phyloP scores from a whole-genome alignment of 257 asterid genomes.

The Asclepias syriaca region DNA sequence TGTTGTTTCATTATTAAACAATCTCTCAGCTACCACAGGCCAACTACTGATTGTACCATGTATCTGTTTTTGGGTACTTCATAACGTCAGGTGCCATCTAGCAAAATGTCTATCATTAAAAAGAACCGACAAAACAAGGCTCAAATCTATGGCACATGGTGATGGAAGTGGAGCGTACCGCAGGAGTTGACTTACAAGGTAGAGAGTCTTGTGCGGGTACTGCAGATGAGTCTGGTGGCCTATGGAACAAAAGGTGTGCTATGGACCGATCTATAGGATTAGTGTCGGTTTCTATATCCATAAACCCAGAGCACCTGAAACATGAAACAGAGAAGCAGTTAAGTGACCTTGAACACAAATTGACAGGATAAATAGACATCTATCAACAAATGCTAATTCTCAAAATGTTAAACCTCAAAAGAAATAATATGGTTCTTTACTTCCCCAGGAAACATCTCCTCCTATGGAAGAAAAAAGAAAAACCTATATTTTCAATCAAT shows the following conservation, averaged over 20 bases:
- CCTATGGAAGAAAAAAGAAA: not conserved
- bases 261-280: conserved; percentile 85
- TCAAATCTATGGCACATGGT: conserved; percentile 2
- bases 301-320: conserved; percentile 41
- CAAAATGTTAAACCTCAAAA: not conserved
- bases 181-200: conserved; percentile 30
- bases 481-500: not conserved
- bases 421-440: not conserved
- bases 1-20: conserved; percentile 19
- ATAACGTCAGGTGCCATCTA: conserved; percentile 15
- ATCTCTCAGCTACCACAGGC: conserved; percentile 28
- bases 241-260: conserved; percentile 75
- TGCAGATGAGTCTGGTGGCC: conserved; percentile 47
- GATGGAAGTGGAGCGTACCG: conserved; percentile 28
- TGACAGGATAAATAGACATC: not conserved
- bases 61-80: conserved; percentile 37
- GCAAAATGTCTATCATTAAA: conserved; percentile 15
- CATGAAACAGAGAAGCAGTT: not conserved
- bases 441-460: not conserved
- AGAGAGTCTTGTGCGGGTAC: conserved; percentile 25
- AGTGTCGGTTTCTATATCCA: conserved; percentile 73
- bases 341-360: too few species aligned
- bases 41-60: conserved; percentile 30
- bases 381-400: not conserved
- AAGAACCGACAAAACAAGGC: conserved; percentile 4